Base-by-base conservation (phyloP, 768 basidiomycete species). In the Hortiboletus flavorubellus region DNA sequence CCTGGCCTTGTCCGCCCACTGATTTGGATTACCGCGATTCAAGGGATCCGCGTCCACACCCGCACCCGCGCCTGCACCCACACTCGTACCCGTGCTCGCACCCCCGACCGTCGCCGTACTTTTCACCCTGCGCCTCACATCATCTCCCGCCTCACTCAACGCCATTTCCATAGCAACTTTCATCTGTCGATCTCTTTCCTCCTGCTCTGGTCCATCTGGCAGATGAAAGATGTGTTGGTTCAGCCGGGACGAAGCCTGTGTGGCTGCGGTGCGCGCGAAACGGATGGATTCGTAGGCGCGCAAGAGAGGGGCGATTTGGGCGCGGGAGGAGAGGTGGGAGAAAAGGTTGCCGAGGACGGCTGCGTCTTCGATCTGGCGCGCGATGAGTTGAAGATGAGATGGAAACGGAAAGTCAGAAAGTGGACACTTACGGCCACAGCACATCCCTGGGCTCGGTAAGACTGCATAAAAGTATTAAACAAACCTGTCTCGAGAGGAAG, bases 141-240 rank as follows among this genome's bases (percentile, higher is more conserved):
- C 59, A 7, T 63, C 62, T 5, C 46, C 51, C 21, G 43, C 64
- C 55, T 64, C 61, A 54, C 60, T 51, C 53, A 75, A 56, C 51
- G 76, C 77, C 0, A 60, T 61, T 31, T 69, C 73, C 77, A 79
- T 84, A 23, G 79, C 81, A 2, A 47, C 54, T 10, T 70, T 72
- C 82, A 86, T 84, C 16, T 73, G 69, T 5, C 59, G 64, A 54
- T 86, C 85, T 11, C 85, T 75, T 43, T 68, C 69, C 42, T 72
- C 66, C 56, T 85, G 84, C 34, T 74, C 77, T 1, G 76, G 75
- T 0, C 83, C 83, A 51, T 85, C 85, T 0, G 72, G 70, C 0
- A 83, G 65, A 61, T 86, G 84, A 66, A 85, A 85, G 42, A 78
- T 76, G 38, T 72, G 58, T 56, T 81, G 79, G 62, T 84, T 84